A percentile compares a stretch with the other conserved stretches of the same genome.
phyloP scores from a whole-genome alignment of 2,329 filamentous ascomycete species.

The Colletotrichum ledebouriae region DNA sequence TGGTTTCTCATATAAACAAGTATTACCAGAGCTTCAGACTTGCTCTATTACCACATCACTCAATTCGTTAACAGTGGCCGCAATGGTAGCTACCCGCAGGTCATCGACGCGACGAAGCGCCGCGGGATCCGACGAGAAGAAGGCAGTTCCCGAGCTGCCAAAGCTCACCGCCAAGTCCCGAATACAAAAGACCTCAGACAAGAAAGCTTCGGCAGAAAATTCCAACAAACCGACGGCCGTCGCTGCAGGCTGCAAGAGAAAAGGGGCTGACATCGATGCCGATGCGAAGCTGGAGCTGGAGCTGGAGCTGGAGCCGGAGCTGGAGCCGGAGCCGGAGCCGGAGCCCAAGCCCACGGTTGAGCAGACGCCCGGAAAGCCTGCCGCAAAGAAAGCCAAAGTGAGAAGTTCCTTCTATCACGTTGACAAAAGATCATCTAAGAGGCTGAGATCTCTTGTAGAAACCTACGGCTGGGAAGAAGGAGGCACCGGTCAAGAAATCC shows the following conservation, averaged over 20 bases:
- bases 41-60: no score
- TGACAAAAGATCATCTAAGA: rapidly evolving
- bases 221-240: no score
- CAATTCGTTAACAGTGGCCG: no score
- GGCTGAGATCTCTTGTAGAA: neutral
- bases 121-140: neutral
- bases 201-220: neutral
- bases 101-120: constrained; percentile 34
- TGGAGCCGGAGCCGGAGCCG: neutral
- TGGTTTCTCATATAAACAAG: no score
- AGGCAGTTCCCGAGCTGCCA: neutral
- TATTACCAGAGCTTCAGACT: no score
- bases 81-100: constrained; percentile 35
- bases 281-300: neutral
- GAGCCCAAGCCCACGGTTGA: neutral
- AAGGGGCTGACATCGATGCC: constrained; percentile 3
- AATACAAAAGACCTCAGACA: rapidly evolving
- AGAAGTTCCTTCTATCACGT: neutral
- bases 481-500: constrained; percentile 19
- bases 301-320: neutral
- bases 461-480: constrained; percentile 25
- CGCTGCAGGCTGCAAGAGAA: constrained; percentile 8
- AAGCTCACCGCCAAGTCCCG: neutral
- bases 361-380: constrained; percentile 10
- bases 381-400: constrained; percentile 38